phyloP scores from a whole-genome alignment of 78 protist genomes.

The Polysphondylium violaceum region DNA sequence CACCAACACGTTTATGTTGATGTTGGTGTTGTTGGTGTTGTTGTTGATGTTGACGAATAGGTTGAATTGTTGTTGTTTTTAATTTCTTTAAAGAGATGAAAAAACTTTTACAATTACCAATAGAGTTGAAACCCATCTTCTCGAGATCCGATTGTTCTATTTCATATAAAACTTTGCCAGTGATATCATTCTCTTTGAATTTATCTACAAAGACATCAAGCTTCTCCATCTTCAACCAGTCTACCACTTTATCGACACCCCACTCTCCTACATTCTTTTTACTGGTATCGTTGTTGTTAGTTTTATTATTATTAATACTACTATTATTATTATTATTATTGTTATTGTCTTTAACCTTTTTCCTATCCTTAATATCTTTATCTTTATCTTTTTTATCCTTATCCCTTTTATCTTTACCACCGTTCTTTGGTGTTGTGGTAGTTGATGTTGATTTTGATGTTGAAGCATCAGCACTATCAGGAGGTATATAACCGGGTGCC shows the following conservation, averaged over 20 bases:
- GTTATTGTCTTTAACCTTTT: not conserved
- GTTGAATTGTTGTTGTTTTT: not conserved
- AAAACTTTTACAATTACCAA: conserved; percentile 4
- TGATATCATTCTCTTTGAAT: conserved; percentile 8
- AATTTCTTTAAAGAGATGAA: not conserved
- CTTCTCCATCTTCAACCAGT: not conserved
- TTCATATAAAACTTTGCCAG: not conserved
- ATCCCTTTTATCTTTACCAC: too few relatives aligned
- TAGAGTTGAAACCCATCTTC: not conserved
- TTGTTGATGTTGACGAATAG: not conserved
- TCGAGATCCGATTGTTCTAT: not conserved
- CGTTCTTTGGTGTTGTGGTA: too few relatives aligned
- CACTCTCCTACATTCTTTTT: conserved; percentile 2
- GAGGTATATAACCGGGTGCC: too few relatives aligned
- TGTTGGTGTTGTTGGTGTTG: not conserved
- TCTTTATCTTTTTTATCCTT: too few relatives aligned
- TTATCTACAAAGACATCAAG: not conserved
- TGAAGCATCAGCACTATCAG: too few relatives aligned
- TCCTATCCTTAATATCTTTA: not conserved
- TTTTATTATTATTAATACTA: not conserved
- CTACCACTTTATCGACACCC: conserved; percentile 1
- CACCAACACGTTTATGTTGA: not conserved
- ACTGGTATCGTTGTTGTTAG: not conserved
- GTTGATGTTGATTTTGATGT: too few relatives aligned
- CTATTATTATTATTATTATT: not conserved